Percentiles rank a stretch among this genome's conserved stretches.
phyloP scores from a whole-genome alignment of 306 rosid genomes.

The Canavalia ensiformis region DNA sequence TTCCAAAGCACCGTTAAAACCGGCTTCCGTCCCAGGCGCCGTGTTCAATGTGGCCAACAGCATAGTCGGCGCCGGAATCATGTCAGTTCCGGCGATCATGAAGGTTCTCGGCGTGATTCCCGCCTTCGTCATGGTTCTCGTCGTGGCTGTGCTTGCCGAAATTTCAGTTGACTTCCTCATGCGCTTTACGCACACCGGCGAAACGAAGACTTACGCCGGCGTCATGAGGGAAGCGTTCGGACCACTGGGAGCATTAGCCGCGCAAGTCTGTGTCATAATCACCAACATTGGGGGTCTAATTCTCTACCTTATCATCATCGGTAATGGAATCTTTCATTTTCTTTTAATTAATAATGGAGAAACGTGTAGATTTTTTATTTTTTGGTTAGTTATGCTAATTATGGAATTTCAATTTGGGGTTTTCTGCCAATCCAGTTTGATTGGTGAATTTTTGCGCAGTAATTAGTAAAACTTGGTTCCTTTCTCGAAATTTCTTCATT shows the following conservation, averaged over 20 bases:
- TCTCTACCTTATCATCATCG: slow-evolving; percentile 83
- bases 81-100: slow-evolving; percentile 90
- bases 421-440: background rate
- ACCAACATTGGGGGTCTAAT: slow-evolving; percentile 82
- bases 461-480: slow-evolving; percentile 5
- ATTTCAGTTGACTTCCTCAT: slow-evolving; percentile 79
- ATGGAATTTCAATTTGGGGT: background rate
- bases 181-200: slow-evolving; percentile 83
- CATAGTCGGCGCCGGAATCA: slow-evolving; percentile 90
- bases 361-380: background rate
- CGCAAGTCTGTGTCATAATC: slow-evolving; percentile 75
- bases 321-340: slow-evolving; percentile 38
- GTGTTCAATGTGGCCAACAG: slow-evolving; percentile 86
- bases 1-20: background rate
- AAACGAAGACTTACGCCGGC: slow-evolving; percentile 79
- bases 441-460: background rate
- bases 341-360: no score
- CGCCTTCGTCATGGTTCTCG: slow-evolving; percentile 60
- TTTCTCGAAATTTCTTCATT: background rate
- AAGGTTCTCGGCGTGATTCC: slow-evolving; percentile 89
- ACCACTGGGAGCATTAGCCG: slow-evolving; percentile 59
- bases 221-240: slow-evolving; percentile 92
- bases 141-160: slow-evolving; percentile 70
- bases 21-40: slow-evolving; percentile 72
- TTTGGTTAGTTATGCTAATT: background rate